These are phyloP conservation scores for Porcisia deanei DNA, from an alignment of 208 protist species.

Conservation along the genomic window DNA sequence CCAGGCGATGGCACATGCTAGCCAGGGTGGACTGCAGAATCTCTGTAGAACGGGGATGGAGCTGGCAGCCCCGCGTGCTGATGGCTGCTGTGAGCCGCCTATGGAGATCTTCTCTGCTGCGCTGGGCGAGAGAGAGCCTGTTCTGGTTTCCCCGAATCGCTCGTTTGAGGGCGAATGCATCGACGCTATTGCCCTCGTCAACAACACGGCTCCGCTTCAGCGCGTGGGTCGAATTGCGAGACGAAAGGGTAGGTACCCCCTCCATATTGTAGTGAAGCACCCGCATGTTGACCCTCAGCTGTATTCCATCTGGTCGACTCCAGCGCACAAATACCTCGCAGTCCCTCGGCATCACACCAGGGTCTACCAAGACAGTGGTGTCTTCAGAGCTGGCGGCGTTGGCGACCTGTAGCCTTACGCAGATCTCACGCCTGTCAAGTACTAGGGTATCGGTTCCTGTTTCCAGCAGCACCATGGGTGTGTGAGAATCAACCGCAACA, in stretches of 20 bases:
- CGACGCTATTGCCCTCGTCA: not conserved
- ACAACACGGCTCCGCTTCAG: slow-evolving; percentile 21
- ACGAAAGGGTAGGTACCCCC: not conserved
- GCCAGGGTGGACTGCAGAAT: slow-evolving; percentile 39
- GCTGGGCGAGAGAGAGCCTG: slow-evolving; percentile 9
- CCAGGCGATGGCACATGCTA: slow-evolving; percentile 38
- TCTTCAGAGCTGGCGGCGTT: slow-evolving; percentile 10
- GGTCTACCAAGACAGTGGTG: slow-evolving; percentile 18
- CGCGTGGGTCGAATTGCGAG: not conserved
- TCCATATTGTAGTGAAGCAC: slow-evolving; percentile 49
- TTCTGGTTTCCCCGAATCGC: slow-evolving; percentile 10
- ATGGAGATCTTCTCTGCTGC: slow-evolving; percentile 35
- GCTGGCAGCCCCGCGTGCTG: not conserved
- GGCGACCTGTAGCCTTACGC: slow-evolving; percentile 15
- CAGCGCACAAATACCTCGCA: slow-evolving; percentile 67
- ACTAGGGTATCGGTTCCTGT: slow-evolving; percentile 20
- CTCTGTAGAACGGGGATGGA: slow-evolving; percentile 14
- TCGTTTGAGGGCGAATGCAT: slow-evolving; percentile 21
- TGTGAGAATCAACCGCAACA: slow-evolving; percentile 37
- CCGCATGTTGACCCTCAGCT: slow-evolving; percentile 26
- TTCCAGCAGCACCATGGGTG: slow-evolving; percentile 46
- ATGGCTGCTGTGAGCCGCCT: slow-evolving; percentile 18
- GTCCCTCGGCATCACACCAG: slow-evolving; percentile 27
- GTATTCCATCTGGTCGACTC: slow-evolving; percentile 37
- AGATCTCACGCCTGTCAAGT: slow-evolving; percentile 29